phyloP scores from a whole-genome alignment of 768 basidiomycete genomes.

The Collybia mongolica region DNA sequence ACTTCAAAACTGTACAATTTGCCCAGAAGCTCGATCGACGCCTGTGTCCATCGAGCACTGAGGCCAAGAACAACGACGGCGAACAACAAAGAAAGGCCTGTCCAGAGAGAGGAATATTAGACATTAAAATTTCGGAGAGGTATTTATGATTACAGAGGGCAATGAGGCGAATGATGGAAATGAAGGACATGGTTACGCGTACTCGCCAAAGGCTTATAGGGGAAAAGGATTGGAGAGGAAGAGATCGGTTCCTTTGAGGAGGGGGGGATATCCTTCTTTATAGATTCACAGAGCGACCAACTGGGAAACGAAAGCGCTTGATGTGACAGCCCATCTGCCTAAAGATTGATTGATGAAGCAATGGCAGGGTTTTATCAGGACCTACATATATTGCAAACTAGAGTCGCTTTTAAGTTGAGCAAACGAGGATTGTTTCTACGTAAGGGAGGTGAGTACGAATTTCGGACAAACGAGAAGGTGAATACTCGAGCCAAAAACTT shows the following conservation, averaged over 20 bases:
- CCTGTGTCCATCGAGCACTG: conserved; percentile 9
- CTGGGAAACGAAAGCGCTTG: too few relatives aligned
- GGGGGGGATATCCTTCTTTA: too few relatives aligned
- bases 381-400: too few relatives aligned
- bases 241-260: not conserved
- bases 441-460: too few relatives aligned
- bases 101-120: not conserved
- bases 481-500: too few relatives aligned
- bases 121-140: not conserved
- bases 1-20: conserved; percentile 8
- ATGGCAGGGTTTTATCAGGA: too few relatives aligned
- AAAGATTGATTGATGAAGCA: too few relatives aligned
- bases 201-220: not conserved
- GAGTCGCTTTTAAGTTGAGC: too few relatives aligned
- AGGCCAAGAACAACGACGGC: conserved; percentile 11
- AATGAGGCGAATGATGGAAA: conserved; percentile 7
- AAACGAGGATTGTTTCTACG: too few relatives aligned
- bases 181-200: conserved; percentile 10
- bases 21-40: not conserved
- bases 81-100: conserved; percentile 9
- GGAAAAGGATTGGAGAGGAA: not conserved
- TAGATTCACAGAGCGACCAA: too few relatives aligned
- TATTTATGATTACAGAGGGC: conserved; percentile 1
- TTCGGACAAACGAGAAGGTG: too few relatives aligned
- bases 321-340: too few relatives aligned